A percentile compares a stretch with the other conserved stretches of the same genome.
Evolutionary conservation across 2,329 filamentous ascomycete genomes (phyloP).

Genomic region (Lasiodiplodia hormozganensis): DNA sequence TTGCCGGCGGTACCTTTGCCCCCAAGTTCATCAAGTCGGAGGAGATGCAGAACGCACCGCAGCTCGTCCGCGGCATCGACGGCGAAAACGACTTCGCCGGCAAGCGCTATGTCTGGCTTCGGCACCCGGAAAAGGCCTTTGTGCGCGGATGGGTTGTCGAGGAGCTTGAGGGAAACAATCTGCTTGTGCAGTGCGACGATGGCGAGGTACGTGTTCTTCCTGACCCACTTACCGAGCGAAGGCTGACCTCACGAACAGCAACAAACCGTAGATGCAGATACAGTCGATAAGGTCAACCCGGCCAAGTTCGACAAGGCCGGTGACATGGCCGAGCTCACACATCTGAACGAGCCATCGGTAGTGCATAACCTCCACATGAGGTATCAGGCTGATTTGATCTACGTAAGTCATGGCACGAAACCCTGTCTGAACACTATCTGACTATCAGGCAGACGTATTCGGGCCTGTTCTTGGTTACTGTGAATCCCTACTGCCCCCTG

Average conservation of each 20-base stretch:
- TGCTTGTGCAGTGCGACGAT: constrained; percentile 93
- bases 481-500: constrained; percentile 94
- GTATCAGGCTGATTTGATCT: constrained; percentile 96
- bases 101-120: constrained; percentile 97
- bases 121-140: constrained; percentile 85
- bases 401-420: constrained; percentile 54
- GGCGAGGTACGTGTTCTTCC: constrained; percentile 69
- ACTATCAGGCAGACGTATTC: constrained; percentile 78
- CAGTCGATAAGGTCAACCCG: constrained; percentile 97
- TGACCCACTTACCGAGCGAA: neutral
- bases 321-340: constrained; percentile 98
- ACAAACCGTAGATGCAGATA: constrained; percentile 83
- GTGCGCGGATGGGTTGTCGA: constrained; percentile 91
- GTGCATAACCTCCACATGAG: constrained; percentile 95
- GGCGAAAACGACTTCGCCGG: constrained; percentile 99
- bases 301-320: constrained; percentile 99
- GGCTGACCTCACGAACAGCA: constrained; percentile 61
- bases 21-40: constrained; percentile 95
- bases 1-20: constrained; percentile 83
- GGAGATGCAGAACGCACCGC: constrained; percentile 67
- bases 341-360: constrained; percentile 96
- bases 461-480: constrained; percentile 92
- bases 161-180: constrained; percentile 70
- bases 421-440: neutral
- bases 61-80: constrained; percentile 75